A percentile compares a stretch with the other conserved stretches of the same genome.
These are phyloP conservation scores for Blastomyces emzantsi DNA, from an alignment of 2,329 filamentous ascomycete genomes.

Conservation along the genomic window DNA sequence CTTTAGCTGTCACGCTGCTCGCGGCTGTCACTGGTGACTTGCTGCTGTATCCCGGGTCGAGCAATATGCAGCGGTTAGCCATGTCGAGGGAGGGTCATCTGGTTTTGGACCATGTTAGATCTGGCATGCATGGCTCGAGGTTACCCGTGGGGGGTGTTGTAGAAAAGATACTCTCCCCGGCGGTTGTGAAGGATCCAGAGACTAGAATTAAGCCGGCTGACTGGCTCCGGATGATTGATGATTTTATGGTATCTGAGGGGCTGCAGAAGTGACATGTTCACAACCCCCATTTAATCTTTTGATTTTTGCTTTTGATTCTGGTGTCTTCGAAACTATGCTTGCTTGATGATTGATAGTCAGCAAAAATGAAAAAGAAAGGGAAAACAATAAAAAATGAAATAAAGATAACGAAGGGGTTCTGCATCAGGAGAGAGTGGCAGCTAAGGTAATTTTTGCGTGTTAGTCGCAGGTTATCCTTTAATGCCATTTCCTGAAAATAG, in stretches of 20 bases:
- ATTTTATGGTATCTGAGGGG: background rate
- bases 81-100: slow-evolving; percentile 39
- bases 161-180: slow-evolving; percentile 31
- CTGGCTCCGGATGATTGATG: slow-evolving; percentile 24
- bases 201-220: slow-evolving; percentile 25
- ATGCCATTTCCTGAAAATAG: background rate
- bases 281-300: background rate
- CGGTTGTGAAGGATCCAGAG: slow-evolving; percentile 32
- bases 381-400: background rate
- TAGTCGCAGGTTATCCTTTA: background rate
- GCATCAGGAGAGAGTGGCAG: background rate
- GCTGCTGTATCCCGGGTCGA: slow-evolving; percentile 35
- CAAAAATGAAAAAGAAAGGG: background rate
- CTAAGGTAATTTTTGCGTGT: background rate
- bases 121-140: slow-evolving; percentile 29
- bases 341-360: background rate
- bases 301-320: background rate
- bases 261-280: background rate
- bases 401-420: background rate
- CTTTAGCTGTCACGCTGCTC: slow-evolving; percentile 38
- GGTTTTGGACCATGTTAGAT: slow-evolving; percentile 34
- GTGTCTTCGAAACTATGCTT: background rate
- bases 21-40: slow-evolving; percentile 39
- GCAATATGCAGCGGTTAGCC: slow-evolving; percentile 33
- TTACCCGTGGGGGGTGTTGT: slow-evolving; percentile 35